Conservation (phyloP, 441 rosid genomes). For the Aquilaria agallochum region DNA sequence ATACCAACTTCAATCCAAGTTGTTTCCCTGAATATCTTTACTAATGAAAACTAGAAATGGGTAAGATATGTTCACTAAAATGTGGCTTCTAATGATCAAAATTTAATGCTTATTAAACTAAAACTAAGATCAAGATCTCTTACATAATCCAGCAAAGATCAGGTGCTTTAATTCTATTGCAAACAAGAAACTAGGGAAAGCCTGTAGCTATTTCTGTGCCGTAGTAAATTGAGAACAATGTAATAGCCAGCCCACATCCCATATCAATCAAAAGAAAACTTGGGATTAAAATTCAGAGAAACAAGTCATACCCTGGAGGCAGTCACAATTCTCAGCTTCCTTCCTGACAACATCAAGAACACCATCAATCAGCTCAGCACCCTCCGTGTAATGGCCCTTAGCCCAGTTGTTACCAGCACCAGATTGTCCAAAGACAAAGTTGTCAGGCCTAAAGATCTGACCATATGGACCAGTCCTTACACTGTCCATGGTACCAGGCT, state of each 20-base stretch:
- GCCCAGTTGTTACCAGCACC: constrained; percentile 57
- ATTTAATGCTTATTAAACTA: no score
- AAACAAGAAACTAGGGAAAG: background rate
- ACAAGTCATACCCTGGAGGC: constrained; percentile 34
- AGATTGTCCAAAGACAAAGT: constrained; percentile 43
- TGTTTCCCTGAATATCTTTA: no score
- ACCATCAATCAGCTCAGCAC: constrained; percentile 44
- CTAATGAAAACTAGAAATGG: no score
- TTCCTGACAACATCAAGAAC: constrained; percentile 47
- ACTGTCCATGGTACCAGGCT: constrained; percentile 52
- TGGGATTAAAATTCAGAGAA: background rate
- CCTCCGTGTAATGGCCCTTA: constrained; percentile 45
- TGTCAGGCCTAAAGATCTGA: constrained; percentile 41
- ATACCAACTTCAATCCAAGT: background rate
- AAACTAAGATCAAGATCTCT: no score
- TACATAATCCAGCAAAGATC: no score
- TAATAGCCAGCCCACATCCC: background rate
- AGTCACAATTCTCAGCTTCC: constrained; percentile 46
- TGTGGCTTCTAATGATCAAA: no score
- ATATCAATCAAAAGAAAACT: background rate
- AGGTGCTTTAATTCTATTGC: no score
- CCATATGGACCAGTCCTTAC: constrained; percentile 44
- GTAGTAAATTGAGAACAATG: no score
- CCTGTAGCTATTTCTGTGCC: background rate
- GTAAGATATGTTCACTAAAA: no score